A percentile compares a stretch with the other conserved stretches of the same genome.
Conservation (phyloP, 164 flowering plant genomes). For the Echeveria elegans region DNA sequence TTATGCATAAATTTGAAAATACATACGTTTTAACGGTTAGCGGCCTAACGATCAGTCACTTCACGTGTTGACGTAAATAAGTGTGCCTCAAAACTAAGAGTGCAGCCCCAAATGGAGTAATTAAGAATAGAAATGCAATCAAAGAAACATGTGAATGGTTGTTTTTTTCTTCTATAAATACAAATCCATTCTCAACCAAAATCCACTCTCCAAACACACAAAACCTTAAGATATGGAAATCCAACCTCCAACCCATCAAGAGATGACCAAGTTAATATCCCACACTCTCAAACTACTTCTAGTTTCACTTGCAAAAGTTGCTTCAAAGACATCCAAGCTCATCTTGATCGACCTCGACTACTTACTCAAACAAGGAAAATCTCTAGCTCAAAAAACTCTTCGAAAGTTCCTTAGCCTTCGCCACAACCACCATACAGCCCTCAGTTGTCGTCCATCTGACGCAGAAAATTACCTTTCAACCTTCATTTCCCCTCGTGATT, state of each 20-base stretch:
- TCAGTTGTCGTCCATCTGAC: constrained; percentile 36
- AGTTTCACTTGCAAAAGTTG: constrained; percentile 24
- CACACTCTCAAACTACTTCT: constrained; percentile 13
- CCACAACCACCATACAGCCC: constrained; percentile 16
- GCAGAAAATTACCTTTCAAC: constrained; percentile 30
- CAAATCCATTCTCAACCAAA: not conserved
- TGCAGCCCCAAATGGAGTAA: too few relatives aligned
- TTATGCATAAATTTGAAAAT: too few relatives aligned
- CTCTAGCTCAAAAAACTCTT: constrained; percentile 61
- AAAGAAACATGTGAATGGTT: not conserved
- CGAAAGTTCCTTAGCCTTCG: constrained; percentile 42
- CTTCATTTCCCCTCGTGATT: constrained; percentile 49
- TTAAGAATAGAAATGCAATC: too few relatives aligned
- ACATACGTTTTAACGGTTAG: too few relatives aligned
- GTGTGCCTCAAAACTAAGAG: too few relatives aligned
- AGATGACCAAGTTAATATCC: constrained; percentile 33
- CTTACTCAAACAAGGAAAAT: constrained; percentile 38
- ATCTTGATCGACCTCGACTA: constrained; percentile 28
- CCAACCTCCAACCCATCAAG: constrained; percentile 23
- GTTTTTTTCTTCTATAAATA: constrained; percentile 4
- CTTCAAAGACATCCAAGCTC: constrained; percentile 32
- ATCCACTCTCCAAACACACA: too few relatives aligned
- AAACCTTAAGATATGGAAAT: constrained; percentile 27
- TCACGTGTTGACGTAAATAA: too few relatives aligned
- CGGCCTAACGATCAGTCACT: too few relatives aligned